phyloP scores from a whole-genome alignment of 495 filamentous ascomycete species.

The Cryomyces minteri region DNA sequence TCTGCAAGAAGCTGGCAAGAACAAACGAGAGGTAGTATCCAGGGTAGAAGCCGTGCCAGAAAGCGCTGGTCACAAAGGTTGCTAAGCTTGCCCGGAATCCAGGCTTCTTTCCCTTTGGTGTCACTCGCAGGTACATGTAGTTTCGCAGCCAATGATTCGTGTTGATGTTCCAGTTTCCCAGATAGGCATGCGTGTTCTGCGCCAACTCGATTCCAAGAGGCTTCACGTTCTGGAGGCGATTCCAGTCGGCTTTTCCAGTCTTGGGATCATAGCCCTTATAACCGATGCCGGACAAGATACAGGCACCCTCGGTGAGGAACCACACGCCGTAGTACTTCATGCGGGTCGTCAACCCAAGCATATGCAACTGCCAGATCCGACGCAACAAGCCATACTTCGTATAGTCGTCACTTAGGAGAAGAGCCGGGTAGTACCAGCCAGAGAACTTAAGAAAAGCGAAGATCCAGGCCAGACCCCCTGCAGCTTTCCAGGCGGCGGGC shows the following conservation, averaged over 20 bases:
- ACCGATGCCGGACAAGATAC: slow-evolving; percentile 82
- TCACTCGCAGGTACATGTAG: slow-evolving; percentile 89
- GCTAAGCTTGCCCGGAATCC: slow-evolving; percentile 89
- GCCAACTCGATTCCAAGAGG: slow-evolving; percentile 69
- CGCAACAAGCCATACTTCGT: slow-evolving; percentile 46
- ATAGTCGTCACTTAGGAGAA: slow-evolving; percentile 42
- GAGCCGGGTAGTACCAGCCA: slow-evolving; percentile 39
- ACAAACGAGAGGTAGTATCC: slow-evolving; percentile 90
- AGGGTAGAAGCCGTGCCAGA: slow-evolving; percentile 97
- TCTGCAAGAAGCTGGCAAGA: slow-evolving; percentile 77
- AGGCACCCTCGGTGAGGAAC: slow-evolving; percentile 83
- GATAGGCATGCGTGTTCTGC: slow-evolving; percentile 74
- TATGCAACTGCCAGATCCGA: slow-evolving; percentile 59
- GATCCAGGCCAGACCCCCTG: slow-evolving; percentile 59
- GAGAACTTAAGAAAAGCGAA: slow-evolving; percentile 57
- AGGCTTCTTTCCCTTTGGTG: slow-evolving; percentile 87
- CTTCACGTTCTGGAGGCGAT: slow-evolving; percentile 72
- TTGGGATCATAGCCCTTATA: slow-evolving; percentile 81
- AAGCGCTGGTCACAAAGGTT: slow-evolving; percentile 81
- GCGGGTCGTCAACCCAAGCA: slow-evolving; percentile 62
- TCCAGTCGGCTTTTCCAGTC: slow-evolving; percentile 72
- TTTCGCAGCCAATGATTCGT: slow-evolving; percentile 95
- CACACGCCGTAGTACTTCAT: slow-evolving; percentile 94
- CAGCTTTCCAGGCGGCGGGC: slow-evolving; percentile 64
- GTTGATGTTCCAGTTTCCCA: slow-evolving; percentile 95